These are phyloP conservation scores for Gentiana dahurica DNA, from an alignment of 257 asterid genomes.

Conservation along the genomic window DNA sequence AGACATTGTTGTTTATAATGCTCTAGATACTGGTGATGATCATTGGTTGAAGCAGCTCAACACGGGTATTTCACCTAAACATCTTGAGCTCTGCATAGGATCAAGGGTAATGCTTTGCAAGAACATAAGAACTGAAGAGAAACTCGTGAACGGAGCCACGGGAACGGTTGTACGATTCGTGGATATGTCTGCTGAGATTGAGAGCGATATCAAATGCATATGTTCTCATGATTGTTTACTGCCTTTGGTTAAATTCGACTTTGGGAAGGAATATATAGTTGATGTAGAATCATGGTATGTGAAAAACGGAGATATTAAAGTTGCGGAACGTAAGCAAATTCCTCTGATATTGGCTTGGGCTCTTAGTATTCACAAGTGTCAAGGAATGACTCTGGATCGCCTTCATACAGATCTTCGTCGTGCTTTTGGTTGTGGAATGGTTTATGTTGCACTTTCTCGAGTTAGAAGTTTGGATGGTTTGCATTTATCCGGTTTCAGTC, in stretches of 20 bases:
- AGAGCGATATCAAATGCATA: constrained; percentile 12
- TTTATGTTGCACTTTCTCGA: constrained; percentile 75
- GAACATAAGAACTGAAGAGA: constrained; percentile 26
- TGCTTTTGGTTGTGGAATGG: constrained; percentile 74
- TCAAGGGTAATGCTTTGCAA: constrained; percentile 61
- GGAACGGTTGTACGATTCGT: constrained; percentile 42
- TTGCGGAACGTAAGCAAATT: constrained; percentile 52
- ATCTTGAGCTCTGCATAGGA: constrained; percentile 49
- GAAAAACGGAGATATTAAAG: constrained; percentile 42
- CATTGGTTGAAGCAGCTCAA: constrained; percentile 38
- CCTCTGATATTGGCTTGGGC: constrained; percentile 87
- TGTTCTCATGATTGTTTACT: constrained; percentile 36
- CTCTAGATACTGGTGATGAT: constrained; percentile 40
- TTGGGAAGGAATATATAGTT: constrained; percentile 33
- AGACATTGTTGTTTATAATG: constrained; percentile 32
- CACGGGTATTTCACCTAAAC: constrained; percentile 48
- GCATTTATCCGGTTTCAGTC: constrained; percentile 40
- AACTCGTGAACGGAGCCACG: constrained; percentile 68
- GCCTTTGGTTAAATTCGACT: constrained; percentile 71
- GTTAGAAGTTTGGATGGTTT: constrained; percentile 56
- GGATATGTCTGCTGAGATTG: constrained; percentile 5
- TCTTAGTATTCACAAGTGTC: constrained; percentile 76
- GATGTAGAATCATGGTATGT: constrained; percentile 53
- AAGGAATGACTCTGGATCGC: constrained; percentile 67
- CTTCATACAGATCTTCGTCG: constrained; percentile 48